Evolutionary conservation across 805 yeast species (phyloP), one percentile per base, ranked within the genome.

Genomic region (Sungouiella thailandica): DNA sequence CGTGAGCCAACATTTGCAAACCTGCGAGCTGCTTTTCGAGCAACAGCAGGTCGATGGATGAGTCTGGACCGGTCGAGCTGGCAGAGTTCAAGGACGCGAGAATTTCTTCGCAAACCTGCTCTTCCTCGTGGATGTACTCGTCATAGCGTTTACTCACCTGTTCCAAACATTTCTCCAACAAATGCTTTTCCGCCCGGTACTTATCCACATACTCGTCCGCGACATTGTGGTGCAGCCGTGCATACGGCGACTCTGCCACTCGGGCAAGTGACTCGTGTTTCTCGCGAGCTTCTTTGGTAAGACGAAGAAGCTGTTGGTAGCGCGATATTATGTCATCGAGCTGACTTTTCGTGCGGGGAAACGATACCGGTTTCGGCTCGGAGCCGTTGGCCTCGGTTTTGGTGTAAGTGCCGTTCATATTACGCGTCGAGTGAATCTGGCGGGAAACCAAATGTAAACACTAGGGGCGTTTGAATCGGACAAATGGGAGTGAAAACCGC

Each of bases 1-100:
- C 86, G 44, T 69, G 75, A 2, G 86, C 73, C 25, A 84, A 56
- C 12, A 82, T 50, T 49, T 83, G 84, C 32, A 83, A 67, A 0
- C 80, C 81, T 12, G 75, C 56, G 14, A 84, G 52, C 52, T 84
- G 94, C 37, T 74, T 70, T 28, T 67, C 59, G 32, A 84, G 57
- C 11, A 78, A 40, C 14, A 19, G 31, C 18, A 31, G 22, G 35
- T 47, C 50, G 9, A 43, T 27, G 16, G 25, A 30, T n/a, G 18
- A 29, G 9, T 27, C 31, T n/a, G n/a, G n/a, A n/a, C n/a, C n/a
- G n/a, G n/a, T n/a, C 34, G 5, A 37, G 15, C 20, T 22, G 65
- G 4, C 50, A 40, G 40, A 36, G 15, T 31, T 32, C 36, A 32
- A 36, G 6, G 36, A 26, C 17, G 39, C 37, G 10, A 40, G 34